Base-by-base conservation (phyloP, 176 grass and related monocot species). In the Carex myosuroides region DNA sequence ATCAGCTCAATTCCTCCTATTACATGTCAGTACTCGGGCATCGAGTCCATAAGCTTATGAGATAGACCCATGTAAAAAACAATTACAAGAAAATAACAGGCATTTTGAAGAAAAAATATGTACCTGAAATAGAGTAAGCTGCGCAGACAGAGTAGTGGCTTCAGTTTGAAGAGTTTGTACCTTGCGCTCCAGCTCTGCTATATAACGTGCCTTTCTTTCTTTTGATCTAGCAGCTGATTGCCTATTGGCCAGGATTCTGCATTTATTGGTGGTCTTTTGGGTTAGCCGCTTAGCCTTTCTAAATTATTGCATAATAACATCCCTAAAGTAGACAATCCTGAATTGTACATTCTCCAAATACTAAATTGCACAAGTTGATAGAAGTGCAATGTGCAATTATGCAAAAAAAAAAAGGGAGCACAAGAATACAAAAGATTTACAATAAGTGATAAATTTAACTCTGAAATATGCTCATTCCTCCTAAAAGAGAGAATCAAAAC, bases 161-260 rank as follows among this genome's bases (percentile, higher is more conserved):
- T 99, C 93, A 88, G 97, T 99, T 89, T 99, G 97, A 86, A 99
- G 97, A 60, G 85, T 99, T 88, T 99, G 97, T 55, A 99, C 97
- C 81, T 99, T 95, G 72, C 91, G 87, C 81, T 99, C 97, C 70
- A 99, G 90, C 93, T 99, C 97, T 60, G 73, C 85, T 84, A 99
- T 99, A 87, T 99, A 99, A 52, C 93, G 97, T 79, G 97, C 97
- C 84, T 99, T 99, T 85, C 93, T 89, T 89, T 99, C 93, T 93
- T 99, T 99, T 53, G 97, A 99, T 57, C 97, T 89, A 90, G 97
- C 89, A 20, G 97, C 97, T 22, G 97, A 99, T 84, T 96, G 97
- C 39, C 97, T 91, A 79, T 99, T 99, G 37, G 97, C 93, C 56
- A 99, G 79, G 87, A 99, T 94, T 91, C 97, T 99, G 83, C 81